Evolutionary conservation across 331 rosid genomes (phyloP).

Genomic region (Ulmus americana): DNA sequence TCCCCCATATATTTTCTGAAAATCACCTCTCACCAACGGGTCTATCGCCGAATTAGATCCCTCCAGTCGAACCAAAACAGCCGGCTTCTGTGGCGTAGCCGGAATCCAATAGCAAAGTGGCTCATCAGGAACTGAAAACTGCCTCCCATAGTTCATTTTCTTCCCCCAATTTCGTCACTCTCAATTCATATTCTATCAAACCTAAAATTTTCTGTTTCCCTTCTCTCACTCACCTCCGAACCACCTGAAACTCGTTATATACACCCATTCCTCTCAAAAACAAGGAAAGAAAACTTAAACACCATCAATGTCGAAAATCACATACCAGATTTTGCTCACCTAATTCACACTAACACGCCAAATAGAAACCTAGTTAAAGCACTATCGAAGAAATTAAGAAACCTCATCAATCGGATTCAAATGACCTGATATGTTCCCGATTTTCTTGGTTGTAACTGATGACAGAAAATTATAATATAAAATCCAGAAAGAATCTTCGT

Average conservation of each 20-base stretch:
- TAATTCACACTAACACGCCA: conserved; percentile 10
- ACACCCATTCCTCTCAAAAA: conserved; percentile 21
- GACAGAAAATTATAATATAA: conserved; percentile 11
- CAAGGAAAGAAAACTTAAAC: conserved; percentile 6
- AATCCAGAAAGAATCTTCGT: conserved; percentile 37
- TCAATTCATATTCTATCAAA: neutral
- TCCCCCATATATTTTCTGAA: conserved; percentile 24
- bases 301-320: conserved; percentile 11
- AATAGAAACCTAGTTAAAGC: conserved; percentile 22
- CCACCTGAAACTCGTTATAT: neutral
- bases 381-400: conserved; percentile 1
- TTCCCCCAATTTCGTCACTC: conserved; percentile 13
- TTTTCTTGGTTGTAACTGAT: conserved; percentile 30
- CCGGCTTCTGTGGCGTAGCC: conserved; percentile 46
- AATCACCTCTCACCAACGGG: conserved; percentile 24
- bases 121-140: conserved; percentile 24
- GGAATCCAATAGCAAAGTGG: conserved; percentile 43
- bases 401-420: conserved; percentile 31
- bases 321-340: conserved; percentile 12
- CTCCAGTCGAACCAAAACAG: conserved; percentile 5
- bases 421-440: conserved; percentile 16
- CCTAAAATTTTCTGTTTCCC: conserved; percentile 3
- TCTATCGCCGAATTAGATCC: conserved; percentile 23
- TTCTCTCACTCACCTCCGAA: conserved; percentile 23
- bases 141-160: conserved; percentile 46